These are phyloP conservation scores for Monascus purpureus DNA, from an alignment of 495 filamentous ascomycete species.

Conservation along the genomic window DNA sequence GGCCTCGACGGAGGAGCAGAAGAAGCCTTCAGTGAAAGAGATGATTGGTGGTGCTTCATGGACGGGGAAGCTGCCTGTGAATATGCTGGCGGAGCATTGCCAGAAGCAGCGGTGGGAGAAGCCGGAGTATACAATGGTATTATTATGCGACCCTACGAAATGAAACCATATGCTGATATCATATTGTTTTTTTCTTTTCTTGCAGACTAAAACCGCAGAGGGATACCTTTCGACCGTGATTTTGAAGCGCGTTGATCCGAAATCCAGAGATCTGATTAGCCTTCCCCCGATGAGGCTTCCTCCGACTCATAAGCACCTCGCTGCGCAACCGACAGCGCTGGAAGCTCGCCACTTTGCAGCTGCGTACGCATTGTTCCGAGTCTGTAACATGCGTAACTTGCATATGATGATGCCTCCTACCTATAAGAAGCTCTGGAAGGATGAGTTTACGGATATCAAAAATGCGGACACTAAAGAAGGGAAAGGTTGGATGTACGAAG, in stretches of 20 bases:
- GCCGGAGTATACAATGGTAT: slow-evolving; percentile 75
- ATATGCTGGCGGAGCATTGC: slow-evolving; percentile 84
- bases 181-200: slow-evolving; percentile 1
- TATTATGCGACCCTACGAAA: no score
- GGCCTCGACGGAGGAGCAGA: slow-evolving; percentile 40
- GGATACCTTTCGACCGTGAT: slow-evolving; percentile 70
- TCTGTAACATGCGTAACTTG: slow-evolving; percentile 86
- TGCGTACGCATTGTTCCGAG: slow-evolving; percentile 76
- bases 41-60: slow-evolving; percentile 91
- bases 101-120: slow-evolving; percentile 92
- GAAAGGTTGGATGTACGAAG: slow-evolving; percentile 85
- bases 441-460: slow-evolving; percentile 67
- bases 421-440: slow-evolving; percentile 78
- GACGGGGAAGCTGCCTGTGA: slow-evolving; percentile 93
- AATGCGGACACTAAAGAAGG: slow-evolving; percentile 60
- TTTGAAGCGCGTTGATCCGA: slow-evolving; percentile 62
- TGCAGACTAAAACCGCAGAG: slow-evolving; percentile 35
- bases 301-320: slow-evolving; percentile 51
- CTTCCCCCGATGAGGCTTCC: slow-evolving; percentile 77
- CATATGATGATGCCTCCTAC: slow-evolving; percentile 89
- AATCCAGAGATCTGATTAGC: slow-evolving; percentile 59
- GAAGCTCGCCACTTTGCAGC: slow-evolving; percentile 91
- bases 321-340: slow-evolving; percentile 55
- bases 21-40: slow-evolving; percentile 69
- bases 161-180: no score